Evolutionary conservation across 2,329 filamentous ascomycete species (phyloP).

Genomic region (Aspergillus udagawae): DNA sequence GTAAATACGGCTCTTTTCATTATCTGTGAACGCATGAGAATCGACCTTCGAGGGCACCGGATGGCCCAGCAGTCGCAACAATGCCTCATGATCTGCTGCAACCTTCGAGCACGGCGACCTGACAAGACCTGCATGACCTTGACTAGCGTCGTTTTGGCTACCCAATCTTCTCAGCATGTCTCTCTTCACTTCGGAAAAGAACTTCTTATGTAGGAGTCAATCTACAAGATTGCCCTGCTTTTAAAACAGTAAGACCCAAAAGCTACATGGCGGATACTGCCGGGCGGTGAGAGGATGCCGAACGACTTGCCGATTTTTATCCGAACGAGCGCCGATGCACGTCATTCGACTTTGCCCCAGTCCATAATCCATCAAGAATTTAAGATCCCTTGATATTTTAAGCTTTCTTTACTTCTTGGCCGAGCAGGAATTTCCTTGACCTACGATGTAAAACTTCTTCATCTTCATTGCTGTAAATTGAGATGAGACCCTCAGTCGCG

Average conservation of each 20-base stretch:
- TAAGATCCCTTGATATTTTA: not conserved
- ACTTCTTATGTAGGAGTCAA: not conserved
- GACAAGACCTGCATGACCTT: not conserved
- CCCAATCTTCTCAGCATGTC: not conserved
- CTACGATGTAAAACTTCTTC: not conserved
- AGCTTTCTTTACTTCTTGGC: not conserved
- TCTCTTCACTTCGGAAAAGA: not conserved
- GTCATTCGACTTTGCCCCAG: not conserved
- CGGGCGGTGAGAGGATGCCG: not conserved
- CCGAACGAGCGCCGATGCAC: not conserved
- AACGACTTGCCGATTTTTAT: not conserved
- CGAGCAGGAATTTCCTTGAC: not conserved
- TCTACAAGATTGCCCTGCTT: not conserved
- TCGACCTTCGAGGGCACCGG: not conserved
- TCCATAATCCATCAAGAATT: not conserved
- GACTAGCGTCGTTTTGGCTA: not conserved
- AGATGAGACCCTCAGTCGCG: constrained; percentile 1
- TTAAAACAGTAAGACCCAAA: not conserved
- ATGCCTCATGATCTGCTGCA: not conserved
- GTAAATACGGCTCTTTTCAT: constrained; percentile 23
- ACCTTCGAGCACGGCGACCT: not conserved
- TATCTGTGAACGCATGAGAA: constrained; percentile 6
- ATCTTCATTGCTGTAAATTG: not conserved
- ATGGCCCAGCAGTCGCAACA: not conserved
- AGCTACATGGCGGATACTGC: not conserved